Evolutionary conservation across 768 basidiomycete genomes (phyloP), one percentile per base, ranked within the genome.

Genomic region (Suillus ampliporus): DNA sequence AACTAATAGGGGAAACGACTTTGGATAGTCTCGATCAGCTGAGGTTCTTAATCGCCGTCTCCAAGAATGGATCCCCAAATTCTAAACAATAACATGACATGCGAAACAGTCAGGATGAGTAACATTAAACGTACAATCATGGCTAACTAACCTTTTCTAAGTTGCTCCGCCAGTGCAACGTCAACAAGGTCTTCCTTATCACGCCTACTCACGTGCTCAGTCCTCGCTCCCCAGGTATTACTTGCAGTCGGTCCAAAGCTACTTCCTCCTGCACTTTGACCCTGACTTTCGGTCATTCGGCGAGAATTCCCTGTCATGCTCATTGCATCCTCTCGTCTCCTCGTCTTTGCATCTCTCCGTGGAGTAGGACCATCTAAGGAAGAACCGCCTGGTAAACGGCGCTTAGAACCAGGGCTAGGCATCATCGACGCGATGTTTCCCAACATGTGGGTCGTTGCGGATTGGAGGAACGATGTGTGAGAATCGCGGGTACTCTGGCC

Each of bases 181-280:
- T 87, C 86, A 57, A 86, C 74, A 57, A 87, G 74, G 21, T 87
- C 86, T 47, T 85, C 84, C 65, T 85, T 86, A 58, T 87, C 84
- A 61, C 83, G 74, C 70, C 80, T 84, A n/a, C 72, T 74, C 21
- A 74, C 73, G 38, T 74, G 73, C 43, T 83, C 80, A 44, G 74
- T 74, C 56, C 70, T 74, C 34, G 72, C 70, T 63, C 73, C 67
- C 50, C 67, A 63, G 11, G 72, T 41, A 60, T 62, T 69, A 53
- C 65, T 51, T 57, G 67, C 66, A 35, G 65, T 41, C 37, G 58
- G 50, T n/a, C 64, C 69, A n/a, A 38, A 19, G 35, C 23, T 28
- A 15, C 62, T 50, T 31, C 65, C 67, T 11, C 13, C 51, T 21
- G 52, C 21, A 52, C 65, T 67, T n/a, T 61, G 47, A 56, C 23